phyloP scores from a whole-genome alignment of 2,329 filamentous ascomycete genomes.

The Byssoonygena ceratinophila region DNA sequence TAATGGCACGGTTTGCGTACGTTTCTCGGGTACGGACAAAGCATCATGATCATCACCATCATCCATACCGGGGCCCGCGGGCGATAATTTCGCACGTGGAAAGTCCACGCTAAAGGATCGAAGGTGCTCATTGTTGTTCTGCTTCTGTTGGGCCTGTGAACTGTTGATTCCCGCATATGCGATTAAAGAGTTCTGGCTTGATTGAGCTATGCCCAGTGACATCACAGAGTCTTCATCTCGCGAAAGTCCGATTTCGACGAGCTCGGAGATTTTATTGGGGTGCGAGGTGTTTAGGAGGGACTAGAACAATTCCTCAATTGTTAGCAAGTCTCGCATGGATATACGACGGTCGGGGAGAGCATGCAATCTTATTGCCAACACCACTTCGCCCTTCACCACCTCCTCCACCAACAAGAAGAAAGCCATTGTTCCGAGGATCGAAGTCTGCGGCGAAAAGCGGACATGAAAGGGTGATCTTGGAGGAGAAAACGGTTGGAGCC shows the following conservation, averaged over 20 bases:
- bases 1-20: constrained; percentile 24
- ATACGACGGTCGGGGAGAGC: constrained; percentile 25
- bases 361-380: constrained; percentile 75
- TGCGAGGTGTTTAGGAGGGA: constrained; percentile 61
- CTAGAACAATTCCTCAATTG: constrained; percentile 31
- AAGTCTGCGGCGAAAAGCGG: constrained; percentile 83
- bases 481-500: constrained; percentile 35
- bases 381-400: constrained; percentile 73
- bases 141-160: constrained; percentile 57
- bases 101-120: constrained; percentile 59
- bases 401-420: constrained; percentile 73
- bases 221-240: constrained; percentile 82
- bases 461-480: constrained; percentile 62
- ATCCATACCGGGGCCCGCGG: constrained; percentile 17
- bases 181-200: constrained; percentile 42
- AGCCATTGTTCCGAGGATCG: constrained; percentile 65
- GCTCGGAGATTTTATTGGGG: constrained; percentile 52
- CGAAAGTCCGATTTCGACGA: constrained; percentile 65
- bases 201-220: constrained; percentile 62
- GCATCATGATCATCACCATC: constrained; percentile 17
- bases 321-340: not conserved
- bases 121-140: constrained; percentile 74
- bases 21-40: constrained; percentile 32
- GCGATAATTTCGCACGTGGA: constrained; percentile 28
- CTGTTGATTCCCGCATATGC: constrained; percentile 77